Conservation (phyloP, 2,329 filamentous ascomycete species). For the Diaporthe sp. region DNA sequence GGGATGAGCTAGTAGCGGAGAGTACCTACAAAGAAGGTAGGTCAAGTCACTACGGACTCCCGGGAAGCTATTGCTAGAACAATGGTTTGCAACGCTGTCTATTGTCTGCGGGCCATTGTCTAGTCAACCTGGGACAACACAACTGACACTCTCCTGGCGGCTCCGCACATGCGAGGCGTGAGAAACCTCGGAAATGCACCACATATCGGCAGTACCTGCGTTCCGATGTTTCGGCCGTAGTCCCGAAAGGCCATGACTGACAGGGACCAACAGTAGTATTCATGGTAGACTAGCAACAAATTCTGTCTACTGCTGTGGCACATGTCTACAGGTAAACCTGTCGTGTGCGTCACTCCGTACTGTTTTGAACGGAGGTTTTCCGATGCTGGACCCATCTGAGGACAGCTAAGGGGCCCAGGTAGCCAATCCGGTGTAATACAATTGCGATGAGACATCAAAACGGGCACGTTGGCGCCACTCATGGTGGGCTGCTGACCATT, state of each 20-base stretch:
- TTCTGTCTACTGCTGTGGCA: background rate
- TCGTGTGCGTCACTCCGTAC: background rate
- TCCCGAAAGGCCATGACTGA: background rate
- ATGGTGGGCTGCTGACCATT: constrained; percentile 40
- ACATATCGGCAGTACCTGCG: background rate
- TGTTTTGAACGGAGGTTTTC: background rate
- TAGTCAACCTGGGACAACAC: background rate
- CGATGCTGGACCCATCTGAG: background rate
- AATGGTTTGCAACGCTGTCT: no score
- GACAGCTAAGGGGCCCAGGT: background rate
- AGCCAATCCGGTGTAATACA: constrained; percentile 37
- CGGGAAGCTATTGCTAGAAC: no score
- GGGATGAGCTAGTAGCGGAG: no score
- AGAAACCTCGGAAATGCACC: background rate
- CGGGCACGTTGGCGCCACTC: background rate
- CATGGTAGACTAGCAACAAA: background rate
- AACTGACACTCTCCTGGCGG: background rate
- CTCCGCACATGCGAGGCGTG: background rate
- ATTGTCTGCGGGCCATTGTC: no score
- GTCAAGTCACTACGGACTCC: no score
- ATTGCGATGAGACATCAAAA: constrained; percentile 35
- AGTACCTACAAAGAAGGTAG: no score
- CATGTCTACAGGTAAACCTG: background rate
- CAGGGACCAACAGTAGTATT: background rate
- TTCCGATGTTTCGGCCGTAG: background rate